A percentile compares a stretch with the other conserved stretches of the same genome.
Conservation (phyloP, 140 eudicot species). For the Cichorium intybus region DNA sequence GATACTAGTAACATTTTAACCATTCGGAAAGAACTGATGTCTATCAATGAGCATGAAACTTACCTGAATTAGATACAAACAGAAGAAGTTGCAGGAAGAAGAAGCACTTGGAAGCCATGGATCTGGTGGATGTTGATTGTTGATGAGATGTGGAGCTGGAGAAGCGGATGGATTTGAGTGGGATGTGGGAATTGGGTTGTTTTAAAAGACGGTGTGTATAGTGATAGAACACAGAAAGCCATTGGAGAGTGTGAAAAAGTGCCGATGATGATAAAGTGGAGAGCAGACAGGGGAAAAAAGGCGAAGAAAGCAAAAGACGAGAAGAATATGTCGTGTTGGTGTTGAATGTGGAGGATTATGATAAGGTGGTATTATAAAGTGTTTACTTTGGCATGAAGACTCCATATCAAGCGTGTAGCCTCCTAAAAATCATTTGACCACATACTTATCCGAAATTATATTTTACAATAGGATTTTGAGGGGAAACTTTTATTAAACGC, state of each 20-base stretch:
- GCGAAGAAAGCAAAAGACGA: slow-evolving; percentile 41
- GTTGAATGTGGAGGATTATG: slow-evolving; percentile 8
- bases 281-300: slow-evolving; percentile 21
- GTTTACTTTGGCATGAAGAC: slow-evolving; percentile 72
- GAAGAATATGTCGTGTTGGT: slow-evolving; percentile 33
- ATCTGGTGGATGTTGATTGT: slow-evolving; percentile 3
- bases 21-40: background rate
- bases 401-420: slow-evolving; percentile 5
- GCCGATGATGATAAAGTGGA: slow-evolving; percentile 29
- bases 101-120: slow-evolving; percentile 43
- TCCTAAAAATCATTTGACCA: background rate
- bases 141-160: slow-evolving; percentile 17
- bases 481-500: background rate
- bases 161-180: slow-evolving; percentile 29
- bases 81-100: slow-evolving; percentile 14
- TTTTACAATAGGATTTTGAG: too few relatives aligned
- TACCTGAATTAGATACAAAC: slow-evolving; percentile 39
- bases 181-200: slow-evolving; percentile 15
- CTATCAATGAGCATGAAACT: slow-evolving; percentile 5
- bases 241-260: slow-evolving; percentile 28
- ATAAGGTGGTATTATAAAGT: slow-evolving; percentile 32
- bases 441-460: background rate
- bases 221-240: slow-evolving; percentile 22
- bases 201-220: slow-evolving; percentile 19
- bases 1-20: background rate